Evolutionary conservation across 2,329 filamentous ascomycete species (phyloP).

Genomic region (Didymella exigua): DNA sequence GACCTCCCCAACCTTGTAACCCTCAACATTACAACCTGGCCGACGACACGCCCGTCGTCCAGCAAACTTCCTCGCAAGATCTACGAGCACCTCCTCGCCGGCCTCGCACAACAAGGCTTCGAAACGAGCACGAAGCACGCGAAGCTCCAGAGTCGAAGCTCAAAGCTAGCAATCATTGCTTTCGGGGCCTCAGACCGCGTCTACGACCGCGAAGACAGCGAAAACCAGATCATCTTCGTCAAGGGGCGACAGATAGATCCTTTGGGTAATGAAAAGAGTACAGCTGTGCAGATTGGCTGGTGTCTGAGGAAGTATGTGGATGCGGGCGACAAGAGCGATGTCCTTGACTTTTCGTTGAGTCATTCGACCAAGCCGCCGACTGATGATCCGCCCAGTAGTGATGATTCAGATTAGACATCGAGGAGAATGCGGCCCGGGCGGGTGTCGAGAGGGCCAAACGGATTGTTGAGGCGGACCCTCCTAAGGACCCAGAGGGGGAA

Average conservation of each 20-base stretch:
- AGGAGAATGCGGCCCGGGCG: background rate
- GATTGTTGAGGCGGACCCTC: background rate
- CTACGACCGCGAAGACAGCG: conserved; percentile 54
- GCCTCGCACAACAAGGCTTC: conserved; percentile 48
- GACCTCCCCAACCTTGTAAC: conserved; percentile 52
- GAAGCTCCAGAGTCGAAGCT: conserved; percentile 33
- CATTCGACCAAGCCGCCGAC: conserved; percentile 48
- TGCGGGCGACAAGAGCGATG: conserved; percentile 50
- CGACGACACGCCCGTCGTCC: conserved; percentile 51
- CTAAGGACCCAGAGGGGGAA: background rate
- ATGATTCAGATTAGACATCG: conserved; percentile 39
- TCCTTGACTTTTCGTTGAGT: conserved; percentile 53
- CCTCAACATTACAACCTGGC: conserved; percentile 57
- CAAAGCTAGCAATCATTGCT: conserved; percentile 52
- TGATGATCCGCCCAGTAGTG: conserved; percentile 38
- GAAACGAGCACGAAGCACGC: conserved; percentile 39
- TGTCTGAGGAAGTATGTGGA: conserved; percentile 54
- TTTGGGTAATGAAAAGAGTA: conserved; percentile 48
- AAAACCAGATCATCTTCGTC: conserved; percentile 55
- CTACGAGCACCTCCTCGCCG: conserved; percentile 54
- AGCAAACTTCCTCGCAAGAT: conserved; percentile 50
- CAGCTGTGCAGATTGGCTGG: conserved; percentile 54
- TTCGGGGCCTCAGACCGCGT: conserved; percentile 56
- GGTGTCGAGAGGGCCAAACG: background rate
- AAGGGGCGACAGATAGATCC: conserved; percentile 52